Evolutionary conservation across 768 basidiomycete species (phyloP).

Genomic region (Cantharellus cinnabarinus): DNA sequence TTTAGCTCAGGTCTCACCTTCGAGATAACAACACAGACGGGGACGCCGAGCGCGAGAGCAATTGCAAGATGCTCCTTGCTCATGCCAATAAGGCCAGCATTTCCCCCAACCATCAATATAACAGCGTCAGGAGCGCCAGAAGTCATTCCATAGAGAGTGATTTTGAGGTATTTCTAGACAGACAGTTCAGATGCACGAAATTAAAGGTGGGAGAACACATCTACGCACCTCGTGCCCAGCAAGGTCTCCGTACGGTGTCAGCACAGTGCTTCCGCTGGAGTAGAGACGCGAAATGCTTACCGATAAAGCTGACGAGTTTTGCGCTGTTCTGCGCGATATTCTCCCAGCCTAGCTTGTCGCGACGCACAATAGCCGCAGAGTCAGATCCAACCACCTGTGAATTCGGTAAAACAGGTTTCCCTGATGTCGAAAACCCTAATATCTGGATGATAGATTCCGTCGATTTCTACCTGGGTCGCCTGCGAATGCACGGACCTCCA

Average conservation of each 20-base stretch:
- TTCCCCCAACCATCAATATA: slow-evolving; percentile 84
- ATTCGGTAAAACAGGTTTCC: slow-evolving; percentile 59
- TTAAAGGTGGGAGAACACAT: neutral
- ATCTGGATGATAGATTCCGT: slow-evolving; percentile 29
- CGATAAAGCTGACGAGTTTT: slow-evolving; percentile 88
- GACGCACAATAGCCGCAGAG: slow-evolving; percentile 19
- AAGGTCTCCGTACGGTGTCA: slow-evolving; percentile 33
- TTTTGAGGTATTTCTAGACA: slow-evolving; percentile 24
- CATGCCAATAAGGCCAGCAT: slow-evolving; percentile 79
- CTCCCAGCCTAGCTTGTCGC: slow-evolving; percentile 89
- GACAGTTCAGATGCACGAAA: neutral
- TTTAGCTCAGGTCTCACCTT: slow-evolving; percentile 32
- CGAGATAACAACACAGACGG: slow-evolving; percentile 83
- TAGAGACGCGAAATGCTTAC: slow-evolving; percentile 18
- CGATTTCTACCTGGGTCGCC: neutral
- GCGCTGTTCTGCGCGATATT: slow-evolving; percentile 75
- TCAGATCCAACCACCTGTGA: slow-evolving; percentile 8
- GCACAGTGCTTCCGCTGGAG: neutral
- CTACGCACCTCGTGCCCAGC: slow-evolving; percentile 83
- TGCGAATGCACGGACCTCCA: slow-evolving; percentile 45
- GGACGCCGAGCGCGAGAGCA: slow-evolving; percentile 79
- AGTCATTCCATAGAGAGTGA: slow-evolving; percentile 85
- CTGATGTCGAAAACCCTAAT: slow-evolving; percentile 63
- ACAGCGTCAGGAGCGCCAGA: slow-evolving; percentile 55
- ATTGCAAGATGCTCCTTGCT: slow-evolving; percentile 94